A percentile compares a stretch with the other conserved stretches of the same genome.
Evolutionary conservation across 176 grass and related monocot genomes (phyloP).

Genomic region (Canna indica): DNA sequence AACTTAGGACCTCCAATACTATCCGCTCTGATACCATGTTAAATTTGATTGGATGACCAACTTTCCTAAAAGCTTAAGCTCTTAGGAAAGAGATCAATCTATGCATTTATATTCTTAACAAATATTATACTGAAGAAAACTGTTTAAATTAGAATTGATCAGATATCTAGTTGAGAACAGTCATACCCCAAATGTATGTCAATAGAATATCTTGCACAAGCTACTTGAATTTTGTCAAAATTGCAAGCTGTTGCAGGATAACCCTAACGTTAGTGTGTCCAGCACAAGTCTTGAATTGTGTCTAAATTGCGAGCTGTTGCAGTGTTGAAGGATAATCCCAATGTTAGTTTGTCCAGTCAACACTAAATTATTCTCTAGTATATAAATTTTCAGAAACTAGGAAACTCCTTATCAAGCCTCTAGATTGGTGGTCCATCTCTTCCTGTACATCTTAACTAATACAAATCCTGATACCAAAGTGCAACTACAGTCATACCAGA

Average conservation of each 20-base stretch:
- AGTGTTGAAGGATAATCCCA: no score
- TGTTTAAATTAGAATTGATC: not conserved
- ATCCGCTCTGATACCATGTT: no score
- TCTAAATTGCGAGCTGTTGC: not conserved
- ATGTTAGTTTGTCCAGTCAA: not conserved
- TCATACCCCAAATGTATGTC: not conserved
- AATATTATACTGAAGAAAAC: no score
- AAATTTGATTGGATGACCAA: no score
- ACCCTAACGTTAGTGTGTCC: no score
- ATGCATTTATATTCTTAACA: no score
- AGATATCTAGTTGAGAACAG: not conserved
- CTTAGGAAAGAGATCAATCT: no score
- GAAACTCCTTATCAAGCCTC: not conserved
- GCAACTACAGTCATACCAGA: not conserved
- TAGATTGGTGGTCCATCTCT: not conserved
- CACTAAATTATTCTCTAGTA: not conserved
- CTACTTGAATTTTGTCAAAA: not conserved
- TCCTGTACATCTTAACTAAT: not conserved
- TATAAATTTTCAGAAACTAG: not conserved
- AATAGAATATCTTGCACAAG: not conserved
- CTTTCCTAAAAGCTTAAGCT: no score
- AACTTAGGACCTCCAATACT: no score
- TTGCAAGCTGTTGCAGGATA: not conserved
- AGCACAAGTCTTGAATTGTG: not conserved
- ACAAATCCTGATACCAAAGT: not conserved